Evolutionary conservation across 2,329 filamentous ascomycete species (phyloP).

Genomic region (Pseudophaeomoniella oleicola): DNA sequence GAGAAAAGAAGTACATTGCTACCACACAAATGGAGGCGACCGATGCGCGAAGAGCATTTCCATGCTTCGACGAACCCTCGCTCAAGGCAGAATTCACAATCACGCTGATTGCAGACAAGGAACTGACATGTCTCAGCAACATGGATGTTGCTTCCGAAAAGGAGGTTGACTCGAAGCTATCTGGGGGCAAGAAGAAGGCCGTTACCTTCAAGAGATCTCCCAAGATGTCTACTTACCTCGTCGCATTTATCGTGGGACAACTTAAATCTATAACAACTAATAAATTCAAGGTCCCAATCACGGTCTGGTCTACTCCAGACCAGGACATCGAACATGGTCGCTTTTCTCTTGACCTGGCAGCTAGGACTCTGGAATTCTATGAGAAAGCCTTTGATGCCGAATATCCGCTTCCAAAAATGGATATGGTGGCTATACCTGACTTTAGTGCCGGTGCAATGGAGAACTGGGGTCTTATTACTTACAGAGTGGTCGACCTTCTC

Average conservation of each 20-base stretch:
- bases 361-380: slow-evolving; percentile 82
- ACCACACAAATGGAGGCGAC: slow-evolving; percentile 95
- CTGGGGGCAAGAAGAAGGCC: slow-evolving; percentile 56
- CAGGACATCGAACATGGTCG: slow-evolving; percentile 80
- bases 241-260: slow-evolving; percentile 88
- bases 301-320: slow-evolving; percentile 86
- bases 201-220: slow-evolving; percentile 89
- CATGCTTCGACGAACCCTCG: slow-evolving; percentile 91
- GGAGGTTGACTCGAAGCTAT: slow-evolving; percentile 51
- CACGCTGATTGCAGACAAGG: slow-evolving; percentile 78
- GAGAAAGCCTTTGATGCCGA: slow-evolving; percentile 83
- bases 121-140: slow-evolving; percentile 85
- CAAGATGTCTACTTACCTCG: slow-evolving; percentile 87
- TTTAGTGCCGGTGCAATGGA: slow-evolving; percentile 95
- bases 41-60: slow-evolving; percentile 82
- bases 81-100: slow-evolving; percentile 88
- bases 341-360: slow-evolving; percentile 81
- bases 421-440: slow-evolving; percentile 91
- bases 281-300: slow-evolving; percentile 76
- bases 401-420: slow-evolving; percentile 86
- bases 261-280: slow-evolving; percentile 89
- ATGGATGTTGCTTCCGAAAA: slow-evolving; percentile 83
- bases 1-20: slow-evolving; percentile 66
- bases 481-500: slow-evolving; percentile 76
- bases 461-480: slow-evolving; percentile 92